Evolutionary conservation across 352 stramenopile species (phyloP), one percentile per base, ranked within the genome.

Genomic region (Phytophthora citricola): DNA sequence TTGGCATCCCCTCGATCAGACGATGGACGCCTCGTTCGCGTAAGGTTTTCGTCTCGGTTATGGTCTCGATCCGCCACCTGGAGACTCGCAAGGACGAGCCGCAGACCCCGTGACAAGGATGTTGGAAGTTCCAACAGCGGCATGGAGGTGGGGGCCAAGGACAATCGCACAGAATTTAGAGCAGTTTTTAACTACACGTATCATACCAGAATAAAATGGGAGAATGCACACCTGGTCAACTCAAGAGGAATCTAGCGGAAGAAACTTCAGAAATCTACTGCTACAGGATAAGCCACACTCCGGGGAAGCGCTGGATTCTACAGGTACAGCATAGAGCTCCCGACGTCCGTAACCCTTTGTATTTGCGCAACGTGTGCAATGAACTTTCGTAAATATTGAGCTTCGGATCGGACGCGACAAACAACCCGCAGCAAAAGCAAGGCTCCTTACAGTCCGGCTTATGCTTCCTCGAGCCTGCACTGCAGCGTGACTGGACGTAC

Each of bases 1-100:
- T 46, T 66, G 36, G 63, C 46, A 58, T 58, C 63, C 34, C 49
- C 22, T 71, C 63, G 57, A 67, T 62, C 26, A 48, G 49, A 71
- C 63, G 49, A 44, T 43, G 38, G 47, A 27, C 24, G 48, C 48
- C 47, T 54, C 47, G 41, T 48, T 56, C 49, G 49, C 31, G 49
- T 55, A 45, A 32, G 20, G 20, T 4, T 4, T 20, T 15, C 36
- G 53, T 24, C 53, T 51, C 45, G 44, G 60, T 55, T 69, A 64
- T 64, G 61, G 20, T 46, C 7, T 8, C 9, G 17, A 43, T 12
- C 15, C 12, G 38, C 31, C 40, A 60, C 24, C 22, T 47, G 48
- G 58, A 52, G 8, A 15, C 14, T 34, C 4, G 27, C 26, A 59
- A 41, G 56, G 56, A 63, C 56, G 38, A 48, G 43, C 59, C 47